These are phyloP conservation scores for Trametes cingulata DNA, from an alignment of 768 basidiomycete genomes.

Conservation along the genomic window DNA sequence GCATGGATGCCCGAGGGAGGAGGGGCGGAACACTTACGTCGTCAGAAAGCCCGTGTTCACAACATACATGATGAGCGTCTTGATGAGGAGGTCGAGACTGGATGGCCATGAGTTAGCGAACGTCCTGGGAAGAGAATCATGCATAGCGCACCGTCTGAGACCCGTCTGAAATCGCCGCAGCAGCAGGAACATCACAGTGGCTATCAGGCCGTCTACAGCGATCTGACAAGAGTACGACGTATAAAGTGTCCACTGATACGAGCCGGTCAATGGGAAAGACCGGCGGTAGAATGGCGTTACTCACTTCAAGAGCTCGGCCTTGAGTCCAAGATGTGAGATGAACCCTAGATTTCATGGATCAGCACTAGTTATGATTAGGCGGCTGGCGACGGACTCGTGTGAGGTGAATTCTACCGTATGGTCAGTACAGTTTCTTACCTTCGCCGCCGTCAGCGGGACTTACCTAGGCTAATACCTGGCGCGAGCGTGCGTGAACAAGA, in stretches of 20 bases:
- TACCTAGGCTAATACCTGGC: neutral
- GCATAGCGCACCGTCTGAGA: neutral
- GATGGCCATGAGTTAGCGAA: too few species aligned
- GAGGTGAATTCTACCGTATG: too few species aligned
- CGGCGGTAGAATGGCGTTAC: neutral
- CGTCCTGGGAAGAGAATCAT: neutral
- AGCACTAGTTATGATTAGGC: too few species aligned
- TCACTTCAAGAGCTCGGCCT: neutral
- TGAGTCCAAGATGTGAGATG: neutral
- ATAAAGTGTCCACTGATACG: conserved; percentile 3
- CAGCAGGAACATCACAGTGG: neutral
- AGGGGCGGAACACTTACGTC: neutral
- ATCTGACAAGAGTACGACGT: conserved; percentile 6
- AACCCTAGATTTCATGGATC: neutral
- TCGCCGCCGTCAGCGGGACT: too few species aligned
- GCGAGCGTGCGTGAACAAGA: too few species aligned
- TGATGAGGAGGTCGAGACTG: conserved; percentile 7
- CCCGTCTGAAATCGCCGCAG: conserved; percentile 8
- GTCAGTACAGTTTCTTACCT: too few species aligned
- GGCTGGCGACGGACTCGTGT: too few species aligned
- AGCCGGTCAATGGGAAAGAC: too few species aligned
- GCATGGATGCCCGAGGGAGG: neutral
- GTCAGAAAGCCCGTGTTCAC: conserved; percentile 10
- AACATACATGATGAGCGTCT: neutral
- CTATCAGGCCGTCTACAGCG: neutral